Conservation (phyloP, 805 yeast genomes). For the Wickerhamiella spandovensis region DNA sequence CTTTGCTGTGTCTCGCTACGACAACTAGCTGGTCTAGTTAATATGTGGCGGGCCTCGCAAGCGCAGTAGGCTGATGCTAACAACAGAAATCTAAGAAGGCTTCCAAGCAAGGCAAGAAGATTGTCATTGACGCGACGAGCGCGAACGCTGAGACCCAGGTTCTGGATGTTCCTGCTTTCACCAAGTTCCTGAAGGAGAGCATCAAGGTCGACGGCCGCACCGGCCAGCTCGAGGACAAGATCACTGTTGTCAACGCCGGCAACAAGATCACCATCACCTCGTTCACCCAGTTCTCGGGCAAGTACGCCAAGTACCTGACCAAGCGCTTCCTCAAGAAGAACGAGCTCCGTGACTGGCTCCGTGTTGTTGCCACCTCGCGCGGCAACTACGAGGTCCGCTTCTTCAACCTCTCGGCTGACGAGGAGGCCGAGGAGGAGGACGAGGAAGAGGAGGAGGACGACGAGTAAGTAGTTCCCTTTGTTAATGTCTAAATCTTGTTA, state of each 20-base stretch:
- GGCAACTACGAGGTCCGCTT: slow-evolving; percentile 94
- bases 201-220: slow-evolving; percentile 95
- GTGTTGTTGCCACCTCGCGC: slow-evolving; percentile 92
- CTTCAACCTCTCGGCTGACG: slow-evolving; percentile 97
- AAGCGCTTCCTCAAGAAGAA: slow-evolving; percentile 99
- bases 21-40: slow-evolving; percentile 2
- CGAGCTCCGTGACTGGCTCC: slow-evolving; percentile 99
- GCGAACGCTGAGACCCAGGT: slow-evolving; percentile 96
- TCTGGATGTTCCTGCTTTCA: slow-evolving; percentile 96
- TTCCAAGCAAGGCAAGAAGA: slow-evolving; percentile 63
- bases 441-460: slow-evolving; percentile 24
- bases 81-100: slow-evolving; percentile 39
- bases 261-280: slow-evolving; percentile 82
- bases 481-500: background rate
- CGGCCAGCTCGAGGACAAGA: slow-evolving; percentile 94
- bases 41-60: slow-evolving; percentile 20
- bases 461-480: slow-evolving; percentile 8
- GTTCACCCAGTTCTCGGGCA: slow-evolving; percentile 95
- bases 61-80: slow-evolving; percentile 65
- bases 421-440: slow-evolving; percentile 89
- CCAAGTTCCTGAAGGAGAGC: slow-evolving; percentile 96
- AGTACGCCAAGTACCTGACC: slow-evolving; percentile 98
- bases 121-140: slow-evolving; percentile 90
- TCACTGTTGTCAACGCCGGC: slow-evolving; percentile 72
- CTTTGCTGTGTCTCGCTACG: slow-evolving; percentile 26